phyloP scores from a whole-genome alignment of 2,329 filamentous ascomycete species.

The Madurella mycetomatis region DNA sequence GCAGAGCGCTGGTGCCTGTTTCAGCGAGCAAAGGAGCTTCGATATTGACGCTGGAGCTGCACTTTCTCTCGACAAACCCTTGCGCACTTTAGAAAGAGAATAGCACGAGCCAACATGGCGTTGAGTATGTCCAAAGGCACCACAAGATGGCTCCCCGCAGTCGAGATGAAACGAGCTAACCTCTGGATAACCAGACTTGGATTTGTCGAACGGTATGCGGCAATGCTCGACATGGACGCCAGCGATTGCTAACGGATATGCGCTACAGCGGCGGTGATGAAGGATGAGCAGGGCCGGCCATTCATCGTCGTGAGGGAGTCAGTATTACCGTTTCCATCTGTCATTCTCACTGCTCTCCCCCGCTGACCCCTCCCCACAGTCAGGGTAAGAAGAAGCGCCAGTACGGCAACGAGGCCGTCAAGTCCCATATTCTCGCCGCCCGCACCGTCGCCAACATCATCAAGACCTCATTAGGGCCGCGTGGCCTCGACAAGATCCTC shows the following conservation, averaged over 20 bases:
- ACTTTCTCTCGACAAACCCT: slow-evolving; percentile 4
- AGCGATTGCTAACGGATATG: slow-evolving; percentile 16
- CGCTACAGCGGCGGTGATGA: slow-evolving; percentile 65
- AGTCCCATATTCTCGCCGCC: slow-evolving; percentile 95
- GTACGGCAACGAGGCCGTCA: slow-evolving; percentile 94
- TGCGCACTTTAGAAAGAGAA: slow-evolving; percentile 4
- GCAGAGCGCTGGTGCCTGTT: slow-evolving; percentile 17
- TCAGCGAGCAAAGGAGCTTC: slow-evolving; percentile 9
- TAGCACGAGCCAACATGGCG: slow-evolving; percentile 45
- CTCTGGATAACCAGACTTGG: slow-evolving; percentile 56
- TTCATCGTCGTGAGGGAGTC: slow-evolving; percentile 99
- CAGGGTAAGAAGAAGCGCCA: slow-evolving; percentile 97
- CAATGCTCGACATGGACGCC: slow-evolving; percentile 3
- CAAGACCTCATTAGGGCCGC: slow-evolving; percentile 91
- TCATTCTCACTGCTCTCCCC: slow-evolving; percentile 2
- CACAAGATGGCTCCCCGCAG: slow-evolving; percentile 15
- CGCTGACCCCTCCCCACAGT: slow-evolving; percentile 43
- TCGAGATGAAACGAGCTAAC: slow-evolving; percentile 21
- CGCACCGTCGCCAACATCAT: slow-evolving; percentile 95
- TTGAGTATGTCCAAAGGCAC: slow-evolving; percentile 47
- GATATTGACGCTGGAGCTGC: slow-evolving; percentile 6
- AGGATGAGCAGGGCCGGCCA: slow-evolving; percentile 94
- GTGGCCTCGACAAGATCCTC: slow-evolving; percentile 97
- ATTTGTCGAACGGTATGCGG: slow-evolving; percentile 72
- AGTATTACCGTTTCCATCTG: slow-evolving; percentile 34